Base-by-base conservation (phyloP, 371 early-diverging fungal species). In the Globomyces sp. region DNA sequence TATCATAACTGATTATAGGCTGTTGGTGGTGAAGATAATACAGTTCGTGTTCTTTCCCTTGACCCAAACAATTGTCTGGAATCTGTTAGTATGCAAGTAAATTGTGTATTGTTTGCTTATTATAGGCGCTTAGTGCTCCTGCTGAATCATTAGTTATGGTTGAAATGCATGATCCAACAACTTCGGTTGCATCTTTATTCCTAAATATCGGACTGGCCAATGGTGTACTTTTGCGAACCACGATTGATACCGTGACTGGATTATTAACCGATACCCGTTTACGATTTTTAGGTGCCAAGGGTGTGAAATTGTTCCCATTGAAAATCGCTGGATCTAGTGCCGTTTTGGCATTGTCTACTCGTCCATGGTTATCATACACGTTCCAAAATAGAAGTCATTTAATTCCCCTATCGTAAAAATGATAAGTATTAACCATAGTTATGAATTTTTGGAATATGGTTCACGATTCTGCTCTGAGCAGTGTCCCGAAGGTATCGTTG, bases 311-410 rank as follows among this genome's bases (percentile, higher is more conserved):
- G 37, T 88, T 89, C 66, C 78, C 78, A 42, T 80, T 92, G 44
- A 75, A 74, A 50, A 80, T 89, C 49, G 86, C 86, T 64, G 89
- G 90, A 0, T 70, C 73, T 8, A 69, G 74, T 6, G 93, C 90
- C 2, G 87, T 96, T 0, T 76, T 97, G 64, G 94, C 94, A 4
- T 73, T 96, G 40, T 88, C 91, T 2, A 86, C 87, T 9, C 84
- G 94, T 44, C 93, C 98, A 4, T 97, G 98, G 98, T 75, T 97
- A 58, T 89, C 86, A 63, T 95, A 92, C 73, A 88, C 86, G 34
- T 85, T 85, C 77, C 92, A 91, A 68, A 85, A 85, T 0, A 81
- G 93, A 46, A 73, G 75, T 34, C 85, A 82, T 70, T 68, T 88
- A 73, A 64, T 77, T 71, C 77, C 87, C 68, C 70, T 83, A 4